These are phyloP conservation scores for Cocos nucifera DNA, from an alignment of 176 grass and related monocot species.

Conservation along the genomic window DNA sequence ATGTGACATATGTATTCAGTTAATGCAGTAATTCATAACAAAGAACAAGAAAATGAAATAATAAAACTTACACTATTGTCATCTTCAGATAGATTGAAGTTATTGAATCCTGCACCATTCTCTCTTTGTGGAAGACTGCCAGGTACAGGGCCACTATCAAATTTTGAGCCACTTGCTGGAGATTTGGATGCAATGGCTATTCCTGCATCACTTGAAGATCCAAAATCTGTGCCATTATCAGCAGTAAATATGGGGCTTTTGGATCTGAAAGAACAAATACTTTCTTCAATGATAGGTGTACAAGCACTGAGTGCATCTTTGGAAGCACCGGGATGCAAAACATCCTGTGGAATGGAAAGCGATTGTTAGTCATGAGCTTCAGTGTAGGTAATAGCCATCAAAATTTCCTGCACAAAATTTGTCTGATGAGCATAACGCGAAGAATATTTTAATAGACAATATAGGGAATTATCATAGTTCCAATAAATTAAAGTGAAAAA, in stretches of 20 bases:
- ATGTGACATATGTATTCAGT: no score
- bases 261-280: constrained; percentile 79
- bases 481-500: no score
- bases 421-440: no score
- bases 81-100: constrained; percentile 26
- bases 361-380: no score
- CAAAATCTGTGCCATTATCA: constrained; percentile 38
- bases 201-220: constrained; percentile 37
- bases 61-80: constrained; percentile 50
- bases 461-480: no score
- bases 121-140: constrained; percentile 31
- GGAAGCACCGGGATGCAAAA: constrained; percentile 23
- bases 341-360: constrained; percentile 16
- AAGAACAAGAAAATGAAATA: background rate
- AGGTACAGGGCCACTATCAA: constrained; percentile 28
- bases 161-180: constrained; percentile 35
- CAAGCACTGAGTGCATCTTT: constrained; percentile 41
- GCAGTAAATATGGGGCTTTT: constrained; percentile 37
- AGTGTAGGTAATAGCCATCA: no score
- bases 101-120: constrained; percentile 21
- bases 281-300: constrained; percentile 67
- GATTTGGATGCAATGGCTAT: constrained; percentile 48
- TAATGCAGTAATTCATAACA: no score
- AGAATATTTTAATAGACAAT: no score
- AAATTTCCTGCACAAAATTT: no score